Percentiles rank a stretch among this genome's conserved stretches.
Evolutionary conservation across 768 basidiomycete species (phyloP).

Genomic region (Kwoniella dendrophila): DNA sequence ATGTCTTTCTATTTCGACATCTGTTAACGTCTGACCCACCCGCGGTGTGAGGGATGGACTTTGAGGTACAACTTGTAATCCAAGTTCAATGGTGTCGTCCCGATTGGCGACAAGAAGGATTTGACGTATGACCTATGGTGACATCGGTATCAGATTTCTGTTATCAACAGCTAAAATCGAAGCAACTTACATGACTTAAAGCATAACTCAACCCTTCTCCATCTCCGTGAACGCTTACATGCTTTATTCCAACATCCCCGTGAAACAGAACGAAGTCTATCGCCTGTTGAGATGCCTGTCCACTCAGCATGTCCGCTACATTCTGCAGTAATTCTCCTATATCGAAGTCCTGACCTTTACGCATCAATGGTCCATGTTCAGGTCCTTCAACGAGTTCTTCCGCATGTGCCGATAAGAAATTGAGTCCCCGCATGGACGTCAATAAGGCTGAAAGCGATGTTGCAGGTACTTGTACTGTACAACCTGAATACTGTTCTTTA

Average conservation of each 20-base stretch:
- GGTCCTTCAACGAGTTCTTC: constrained; percentile 22
- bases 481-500: constrained; percentile 89
- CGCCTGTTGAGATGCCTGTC: constrained; percentile 76
- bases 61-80: constrained; percentile 61
- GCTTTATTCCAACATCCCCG: constrained; percentile 82
- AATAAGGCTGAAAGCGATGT: constrained; percentile 85
- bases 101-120: constrained; percentile 67
- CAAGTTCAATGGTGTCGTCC: constrained; percentile 84
- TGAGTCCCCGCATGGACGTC: constrained; percentile 88
- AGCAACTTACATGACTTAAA: constrained; percentile 73
- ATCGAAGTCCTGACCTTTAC: constrained; percentile 72
- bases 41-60: constrained; percentile 51
- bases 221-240: constrained; percentile 79
- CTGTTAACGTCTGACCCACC: constrained; percentile 34
- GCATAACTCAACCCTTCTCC: constrained; percentile 81
- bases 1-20: constrained; percentile 33
- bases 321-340: constrained; percentile 87
- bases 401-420: constrained; percentile 79
- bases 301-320: constrained; percentile 83
- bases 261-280: constrained; percentile 91
- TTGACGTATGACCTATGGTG: constrained; percentile 75
- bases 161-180: neutral
- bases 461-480: constrained; percentile 81
- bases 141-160: constrained; percentile 10
- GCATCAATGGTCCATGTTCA: constrained; percentile 16